These are phyloP conservation scores for Diospyros kaki DNA, from an alignment of 148 eudicot genomes.

Conservation along the genomic window DNA sequence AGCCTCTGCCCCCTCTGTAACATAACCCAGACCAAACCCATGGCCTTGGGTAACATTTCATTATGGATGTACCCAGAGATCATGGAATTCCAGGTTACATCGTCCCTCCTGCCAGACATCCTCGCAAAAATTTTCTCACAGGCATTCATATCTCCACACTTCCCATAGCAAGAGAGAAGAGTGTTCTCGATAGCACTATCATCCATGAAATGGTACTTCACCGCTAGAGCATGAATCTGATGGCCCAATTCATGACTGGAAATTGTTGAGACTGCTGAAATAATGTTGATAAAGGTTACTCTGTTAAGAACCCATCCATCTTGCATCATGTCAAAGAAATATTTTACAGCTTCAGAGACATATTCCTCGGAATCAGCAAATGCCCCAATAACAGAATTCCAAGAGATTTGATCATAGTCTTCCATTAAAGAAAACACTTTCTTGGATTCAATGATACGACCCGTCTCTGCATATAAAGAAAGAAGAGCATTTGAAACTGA, in stretches of 20 bases:
- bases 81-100: conserved; percentile 76
- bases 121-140: conserved; percentile 58
- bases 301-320: conserved; percentile 47
- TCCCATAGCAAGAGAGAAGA: conserved; percentile 76
- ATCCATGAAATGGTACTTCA: conserved; percentile 38
- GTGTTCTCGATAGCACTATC: conserved; percentile 52
- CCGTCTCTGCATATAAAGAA: conserved; percentile 54
- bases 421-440: conserved; percentile 56
- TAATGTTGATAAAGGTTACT: conserved; percentile 64
- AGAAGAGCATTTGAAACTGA: conserved; percentile 80
- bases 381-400: conserved; percentile 73
- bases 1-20: conserved; percentile 56
- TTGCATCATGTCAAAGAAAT: conserved; percentile 57
- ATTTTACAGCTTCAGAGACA: conserved; percentile 43
- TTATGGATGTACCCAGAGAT: conserved; percentile 77
- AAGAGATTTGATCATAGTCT: conserved; percentile 65
- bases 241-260: conserved; percentile 35
- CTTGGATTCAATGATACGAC: conserved; percentile 42
- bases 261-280: conserved; percentile 63
- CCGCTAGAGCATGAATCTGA: conserved; percentile 59
- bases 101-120: conserved; percentile 61
- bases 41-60: conserved; percentile 53
- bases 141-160: conserved; percentile 50
- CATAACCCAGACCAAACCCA: conserved; percentile 68
- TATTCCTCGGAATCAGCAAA: conserved; percentile 48